Evolutionary conservation across 257 asterid species (phyloP).

Genomic region (Solanum appendiculatum): DNA sequence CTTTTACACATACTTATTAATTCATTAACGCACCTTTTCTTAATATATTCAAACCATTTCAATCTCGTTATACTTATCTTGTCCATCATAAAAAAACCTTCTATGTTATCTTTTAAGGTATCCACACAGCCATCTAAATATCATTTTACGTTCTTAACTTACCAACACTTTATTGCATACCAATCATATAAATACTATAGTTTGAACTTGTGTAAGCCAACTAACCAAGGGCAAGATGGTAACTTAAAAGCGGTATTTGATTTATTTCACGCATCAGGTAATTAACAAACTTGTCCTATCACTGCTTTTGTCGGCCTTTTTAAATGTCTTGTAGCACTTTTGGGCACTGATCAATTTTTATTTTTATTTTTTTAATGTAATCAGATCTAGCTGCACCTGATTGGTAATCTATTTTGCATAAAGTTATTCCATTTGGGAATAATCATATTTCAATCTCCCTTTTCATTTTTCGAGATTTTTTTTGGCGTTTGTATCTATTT

Average conservation of each 20-base stretch:
- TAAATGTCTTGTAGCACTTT: slow-evolving; percentile 7
- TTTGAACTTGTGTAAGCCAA: not conserved
- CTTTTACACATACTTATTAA: too few species aligned
- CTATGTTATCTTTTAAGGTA: too few species aligned
- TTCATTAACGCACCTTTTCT: too few species aligned
- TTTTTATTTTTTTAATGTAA: not conserved
- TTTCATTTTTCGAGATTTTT: not conserved
- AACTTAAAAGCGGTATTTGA: not conserved
- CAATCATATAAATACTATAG: not conserved
- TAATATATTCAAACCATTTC: too few species aligned
- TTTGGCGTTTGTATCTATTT: too few species aligned
- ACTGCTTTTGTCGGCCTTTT: not conserved
- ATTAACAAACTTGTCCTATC: not conserved
- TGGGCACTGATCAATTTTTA: not conserved
- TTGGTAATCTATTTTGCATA: not conserved
- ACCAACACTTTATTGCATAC: too few species aligned
- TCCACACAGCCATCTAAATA: too few species aligned
- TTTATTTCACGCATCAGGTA: not conserved
- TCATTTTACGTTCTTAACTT: too few species aligned
- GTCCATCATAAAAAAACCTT: too few species aligned
- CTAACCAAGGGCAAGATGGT: slow-evolving; percentile 2
- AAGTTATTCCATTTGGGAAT: slow-evolving; percentile 5
- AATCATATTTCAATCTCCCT: not conserved
- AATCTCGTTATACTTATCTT: too few species aligned
- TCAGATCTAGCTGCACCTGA: not conserved